These are phyloP conservation scores for Plasmodium sp. DNA, from an alignment of 169 alveolate species.

Conservation along the genomic window DNA sequence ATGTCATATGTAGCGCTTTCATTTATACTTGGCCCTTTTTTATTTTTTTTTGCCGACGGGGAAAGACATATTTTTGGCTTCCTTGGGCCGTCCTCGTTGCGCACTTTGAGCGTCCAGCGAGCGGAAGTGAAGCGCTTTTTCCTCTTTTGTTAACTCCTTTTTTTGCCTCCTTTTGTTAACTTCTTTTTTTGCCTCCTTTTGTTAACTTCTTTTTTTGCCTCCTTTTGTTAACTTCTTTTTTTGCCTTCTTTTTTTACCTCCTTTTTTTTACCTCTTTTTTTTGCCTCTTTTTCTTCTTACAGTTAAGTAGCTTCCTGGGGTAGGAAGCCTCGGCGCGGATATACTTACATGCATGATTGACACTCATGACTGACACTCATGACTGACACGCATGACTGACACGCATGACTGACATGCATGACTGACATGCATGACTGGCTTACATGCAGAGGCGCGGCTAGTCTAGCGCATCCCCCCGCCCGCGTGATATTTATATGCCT, in stretches of 20 bases:
- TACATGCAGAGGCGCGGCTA: not conserved
- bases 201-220: no score
- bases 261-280: no score
- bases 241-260: no score
- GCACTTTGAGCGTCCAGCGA: not conserved
- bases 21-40: not conserved
- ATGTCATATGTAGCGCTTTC: not conserved
- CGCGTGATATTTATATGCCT: not conserved
- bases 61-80: not conserved
- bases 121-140: not conserved
- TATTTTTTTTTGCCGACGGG: not conserved
- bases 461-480: not conserved
- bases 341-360: not conserved
- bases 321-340: not conserved
- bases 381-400: not conserved
- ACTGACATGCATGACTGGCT: not conserved
- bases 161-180: no score
- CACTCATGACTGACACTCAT: no score
- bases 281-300: not conserved
- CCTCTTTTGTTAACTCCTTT: no score
- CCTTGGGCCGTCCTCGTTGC: not conserved
- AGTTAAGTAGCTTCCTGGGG: not conserved
- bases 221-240: no score
- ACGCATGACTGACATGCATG: no score
- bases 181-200: no score